Conservation (phyloP, 129 eudicot species). For the Oenanthe sinensis region DNA sequence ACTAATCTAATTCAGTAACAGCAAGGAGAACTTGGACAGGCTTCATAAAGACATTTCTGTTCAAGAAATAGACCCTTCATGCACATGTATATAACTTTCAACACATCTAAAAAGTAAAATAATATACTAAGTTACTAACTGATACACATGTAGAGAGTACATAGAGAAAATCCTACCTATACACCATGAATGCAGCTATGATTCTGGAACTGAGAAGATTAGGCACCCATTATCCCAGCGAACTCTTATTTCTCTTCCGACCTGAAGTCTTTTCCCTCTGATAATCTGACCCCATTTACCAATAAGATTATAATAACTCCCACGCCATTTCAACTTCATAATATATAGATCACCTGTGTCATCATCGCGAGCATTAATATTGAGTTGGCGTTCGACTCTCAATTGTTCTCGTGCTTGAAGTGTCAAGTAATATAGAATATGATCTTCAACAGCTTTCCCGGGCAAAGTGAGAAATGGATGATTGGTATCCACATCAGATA, state of each 20-base stretch:
- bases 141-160: slow-evolving; percentile 18
- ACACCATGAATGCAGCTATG: slow-evolving; percentile 28
- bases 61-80: neutral
- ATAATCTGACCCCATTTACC: slow-evolving; percentile 83
- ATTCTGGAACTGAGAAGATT: slow-evolving; percentile 72
- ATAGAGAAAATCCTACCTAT: slow-evolving; percentile 31
- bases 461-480: slow-evolving; percentile 82
- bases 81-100: slow-evolving; percentile 3
- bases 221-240: slow-evolving; percentile 79
- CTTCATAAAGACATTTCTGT: neutral
- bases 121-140: neutral
- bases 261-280: slow-evolving; percentile 67
- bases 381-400: slow-evolving; percentile 61
- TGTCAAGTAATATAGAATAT: slow-evolving; percentile 62
- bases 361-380: slow-evolving; percentile 60
- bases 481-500: slow-evolving; percentile 79
- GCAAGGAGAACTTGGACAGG: neutral
- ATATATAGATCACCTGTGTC: slow-evolving; percentile 58
- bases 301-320: slow-evolving; percentile 65
- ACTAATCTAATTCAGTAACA: neutral
- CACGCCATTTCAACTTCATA: slow-evolving; percentile 75
- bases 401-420: slow-evolving; percentile 71
- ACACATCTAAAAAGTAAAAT: neutral
- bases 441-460: slow-evolving; percentile 77
- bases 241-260: slow-evolving; percentile 67